Evolutionary conservation across 805 yeast genomes (phyloP).

Genomic region (Ogataea paraovalis): DNA sequence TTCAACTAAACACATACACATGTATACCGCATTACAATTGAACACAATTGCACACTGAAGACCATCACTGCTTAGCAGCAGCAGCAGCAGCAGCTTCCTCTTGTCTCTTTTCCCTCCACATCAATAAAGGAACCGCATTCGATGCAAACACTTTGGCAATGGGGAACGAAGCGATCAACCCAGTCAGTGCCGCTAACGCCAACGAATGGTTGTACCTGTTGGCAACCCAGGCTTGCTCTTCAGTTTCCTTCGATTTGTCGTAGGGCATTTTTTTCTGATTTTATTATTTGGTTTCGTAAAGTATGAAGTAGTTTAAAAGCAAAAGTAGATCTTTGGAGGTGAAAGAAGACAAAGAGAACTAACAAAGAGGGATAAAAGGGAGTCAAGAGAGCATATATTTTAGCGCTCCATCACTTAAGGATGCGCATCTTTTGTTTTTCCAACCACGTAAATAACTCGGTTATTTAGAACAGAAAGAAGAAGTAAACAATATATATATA

Average conservation of each 20-base stretch:
- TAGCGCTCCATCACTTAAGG: too few relatives aligned
- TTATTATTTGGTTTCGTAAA: background rate
- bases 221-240: conserved; percentile 49
- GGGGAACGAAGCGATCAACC: conserved; percentile 56
- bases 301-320: too few relatives aligned
- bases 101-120: conserved; percentile 41
- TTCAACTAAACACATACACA: too few relatives aligned
- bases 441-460: too few relatives aligned
- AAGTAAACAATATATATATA: too few relatives aligned
- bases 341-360: too few relatives aligned
- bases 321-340: too few relatives aligned
- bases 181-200: conserved; percentile 55
- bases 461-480: too few relatives aligned
- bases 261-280: conserved; percentile 18
- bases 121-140: conserved; percentile 55
- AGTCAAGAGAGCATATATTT: too few relatives aligned
- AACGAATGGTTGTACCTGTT: conserved; percentile 44
- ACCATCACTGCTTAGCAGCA: too few relatives aligned
- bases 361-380: too few relatives aligned
- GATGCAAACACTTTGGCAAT: conserved; percentile 54
- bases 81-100: conserved; percentile 7
- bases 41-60: background rate
- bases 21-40: background rate
- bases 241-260: conserved; percentile 33
- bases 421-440: too few relatives aligned